Evolutionary conservation across 345 rosid species (phyloP).

Genomic region (Hirschfeldia incana): DNA sequence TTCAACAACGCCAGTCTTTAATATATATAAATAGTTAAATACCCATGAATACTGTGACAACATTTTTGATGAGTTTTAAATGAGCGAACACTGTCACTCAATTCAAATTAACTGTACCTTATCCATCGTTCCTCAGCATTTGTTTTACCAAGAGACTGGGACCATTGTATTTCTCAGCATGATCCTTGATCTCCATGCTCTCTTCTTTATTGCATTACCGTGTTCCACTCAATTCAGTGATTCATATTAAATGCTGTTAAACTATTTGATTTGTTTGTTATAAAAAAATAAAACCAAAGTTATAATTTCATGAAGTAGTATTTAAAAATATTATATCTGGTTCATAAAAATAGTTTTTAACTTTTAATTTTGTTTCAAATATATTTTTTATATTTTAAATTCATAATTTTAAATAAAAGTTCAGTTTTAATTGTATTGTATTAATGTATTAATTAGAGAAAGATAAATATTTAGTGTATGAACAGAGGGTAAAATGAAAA

Average conservation of each 20-base stretch:
- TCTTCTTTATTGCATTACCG: neutral
- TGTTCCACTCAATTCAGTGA: neutral
- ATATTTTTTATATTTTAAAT: too few species aligned
- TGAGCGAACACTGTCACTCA: neutral
- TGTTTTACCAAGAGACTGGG: neutral
- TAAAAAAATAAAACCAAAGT: neutral
- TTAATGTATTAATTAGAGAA: neutral
- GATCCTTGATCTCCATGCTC: conserved; percentile 2
- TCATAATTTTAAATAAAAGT: too few species aligned
- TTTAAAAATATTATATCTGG: neutral
- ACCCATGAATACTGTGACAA: neutral
- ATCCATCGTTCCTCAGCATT: neutral
- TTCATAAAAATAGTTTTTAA: neutral
- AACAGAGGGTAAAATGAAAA: neutral
- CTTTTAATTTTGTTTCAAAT: too few species aligned
- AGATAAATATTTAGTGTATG: neutral
- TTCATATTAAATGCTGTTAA: neutral
- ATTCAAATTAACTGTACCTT: conserved; percentile 10
- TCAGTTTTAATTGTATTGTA: neutral
- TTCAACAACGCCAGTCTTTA: neutral
- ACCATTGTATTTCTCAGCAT: conserved; percentile 1
- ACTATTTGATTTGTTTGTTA: neutral
- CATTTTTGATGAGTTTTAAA: conserved; percentile 7
- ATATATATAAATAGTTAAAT: neutral
- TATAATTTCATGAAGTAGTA: neutral